These are phyloP conservation scores for Waitea zeae DNA, from an alignment of 1,284 basidiomycete genomes.

Conservation along the genomic window DNA sequence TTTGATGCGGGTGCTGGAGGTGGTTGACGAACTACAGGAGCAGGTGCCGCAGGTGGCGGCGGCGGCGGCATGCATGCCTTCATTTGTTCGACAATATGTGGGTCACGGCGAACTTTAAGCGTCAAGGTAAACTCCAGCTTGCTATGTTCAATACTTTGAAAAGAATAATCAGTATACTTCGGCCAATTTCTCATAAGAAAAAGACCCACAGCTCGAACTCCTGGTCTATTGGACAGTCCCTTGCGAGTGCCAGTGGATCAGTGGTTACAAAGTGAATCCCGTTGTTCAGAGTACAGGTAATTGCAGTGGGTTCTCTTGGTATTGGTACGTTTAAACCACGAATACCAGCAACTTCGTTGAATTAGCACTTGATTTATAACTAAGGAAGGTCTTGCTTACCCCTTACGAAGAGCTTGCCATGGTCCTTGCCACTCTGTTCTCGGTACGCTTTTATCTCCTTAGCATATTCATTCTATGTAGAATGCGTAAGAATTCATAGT, in stretches of 20 bases:
- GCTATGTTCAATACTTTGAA: constrained; percentile 59
- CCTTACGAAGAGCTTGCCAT: constrained; percentile 90
- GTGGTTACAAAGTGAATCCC: constrained; percentile 95
- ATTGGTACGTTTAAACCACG: constrained; percentile 58
- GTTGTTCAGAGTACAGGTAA: constrained; percentile 90
- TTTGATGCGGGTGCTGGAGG: constrained; percentile 29
- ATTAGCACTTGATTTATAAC: not conserved
- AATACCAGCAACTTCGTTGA: constrained; percentile 56
- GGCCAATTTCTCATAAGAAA: constrained; percentile 1
- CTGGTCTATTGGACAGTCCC: constrained; percentile 65
- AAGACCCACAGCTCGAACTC: constrained; percentile 80
- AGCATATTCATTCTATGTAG: constrained; percentile 72
- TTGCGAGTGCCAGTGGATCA: constrained; percentile 50
- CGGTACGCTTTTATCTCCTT: constrained; percentile 74
- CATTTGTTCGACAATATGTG: constrained; percentile 62
- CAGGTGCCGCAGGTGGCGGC: constrained; percentile 23
- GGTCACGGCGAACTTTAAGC: constrained; percentile 68
- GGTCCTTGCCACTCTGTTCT: constrained; percentile 58
- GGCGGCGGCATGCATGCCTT: constrained; percentile 39
- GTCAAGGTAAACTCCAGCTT: constrained; percentile 85
- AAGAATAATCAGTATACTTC: no score
- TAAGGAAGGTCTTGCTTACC: constrained; percentile 23
- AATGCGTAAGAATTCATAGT: constrained; percentile 2
- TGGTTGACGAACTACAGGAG: constrained; percentile 22
- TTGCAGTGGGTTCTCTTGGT: constrained; percentile 51